Evolutionary conservation across 352 stramenopile species (phyloP), one percentile per base, ranked within the genome.

Genomic region (Phytophthora aleatoria): DNA sequence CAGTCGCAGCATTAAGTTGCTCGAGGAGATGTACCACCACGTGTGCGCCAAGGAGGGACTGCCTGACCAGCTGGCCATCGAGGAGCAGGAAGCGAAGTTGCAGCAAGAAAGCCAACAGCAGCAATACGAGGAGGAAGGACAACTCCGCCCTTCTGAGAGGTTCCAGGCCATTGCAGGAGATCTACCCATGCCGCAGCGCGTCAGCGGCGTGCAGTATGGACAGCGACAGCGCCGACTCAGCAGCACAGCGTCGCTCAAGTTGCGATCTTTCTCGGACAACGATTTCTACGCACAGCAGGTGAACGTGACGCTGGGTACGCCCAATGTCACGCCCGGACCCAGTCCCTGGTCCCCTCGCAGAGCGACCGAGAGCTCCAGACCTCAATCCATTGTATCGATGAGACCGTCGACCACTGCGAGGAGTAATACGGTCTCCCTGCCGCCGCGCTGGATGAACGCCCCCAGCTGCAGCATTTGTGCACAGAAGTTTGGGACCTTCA

Each of bases 1-100:
- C 5, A 44, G 64, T 51, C 81, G 83, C 28, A 91, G 82, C n/a
- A 44, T 94, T 33, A 84, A 87, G 13, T 63, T 96, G 33, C 67
- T 96, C 0, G 87, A 96, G 53, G 87, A 96, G 41, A 96, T 96
- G 87, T 91, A 91, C 54, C 82, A 90, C 55, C 87, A 96, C 57
- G 85, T 96, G 31, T 92, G 83, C 56, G 71, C 85, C 28, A 89
- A 91, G 50, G 69, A 80, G 31, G 82, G 83, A 1, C 72, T 89
- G 28, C 72, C 80, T 15, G 82, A 90, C 54, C 70, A 77, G 15
- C 13, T 74, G 26, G 75, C 85, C 5, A 55, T 90, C n/a, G 80
- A 78, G 28, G 73, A 81, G 11, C 69, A 83, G 38, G 79, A 85
- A 33, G 52, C 38, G 7, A 64, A 66, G 41, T 1, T 59, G 33